Evolutionary conservation across 768 basidiomycete species (phyloP), one percentile per base, ranked within the genome.

Genomic region (Pisolithus sp.): DNA sequence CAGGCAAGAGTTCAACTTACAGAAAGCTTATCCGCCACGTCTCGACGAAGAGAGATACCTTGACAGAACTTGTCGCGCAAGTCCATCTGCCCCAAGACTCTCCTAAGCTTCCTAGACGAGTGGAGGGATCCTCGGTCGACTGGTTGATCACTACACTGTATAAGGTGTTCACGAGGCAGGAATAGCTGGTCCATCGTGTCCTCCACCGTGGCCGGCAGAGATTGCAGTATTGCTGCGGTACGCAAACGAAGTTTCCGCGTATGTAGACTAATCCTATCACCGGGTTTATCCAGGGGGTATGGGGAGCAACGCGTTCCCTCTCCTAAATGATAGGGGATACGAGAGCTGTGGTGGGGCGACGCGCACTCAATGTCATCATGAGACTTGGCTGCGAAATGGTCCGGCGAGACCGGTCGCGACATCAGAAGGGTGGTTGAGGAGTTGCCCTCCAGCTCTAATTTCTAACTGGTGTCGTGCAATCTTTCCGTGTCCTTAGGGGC

Each of bases 141-240:
- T 23, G 17, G 21, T 21, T 23, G 23, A 26, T 28, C 21, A 21
- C 9, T 17, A 36, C 38, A 10, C n/a, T 38, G 31, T 28, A 31
- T 12, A 43, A 38, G n/a, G 13, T 21, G 24, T 20, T 46, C 5
- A 23, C 5, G 18, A 37, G 40, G 51, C 9, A 26, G n/a, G 24
- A 15, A 37, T 54, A 13, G 24, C 57, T 31, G 20, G 37, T 58
- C 53, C 5, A 36, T 36, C 10, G 37, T 40, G 23, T 60, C 55
- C 15, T 64, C 62, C 2, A 45, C 58, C 18, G 66, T 67, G 13
- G 63, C 65, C 21, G 66, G 66, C 43, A 67, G 52, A 23, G 65
- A 58, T 51, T 39, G 48, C 52, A 68, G 49, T 28, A 67, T 47
- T 49, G 53, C 54, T 37, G 63, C 62, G 6, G 53, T 69, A 47